Percentiles rank a stretch among this genome's conserved stretches.
phyloP scores from a whole-genome alignment of 169 alveolate species.

The Plasmodium yoelii region DNA sequence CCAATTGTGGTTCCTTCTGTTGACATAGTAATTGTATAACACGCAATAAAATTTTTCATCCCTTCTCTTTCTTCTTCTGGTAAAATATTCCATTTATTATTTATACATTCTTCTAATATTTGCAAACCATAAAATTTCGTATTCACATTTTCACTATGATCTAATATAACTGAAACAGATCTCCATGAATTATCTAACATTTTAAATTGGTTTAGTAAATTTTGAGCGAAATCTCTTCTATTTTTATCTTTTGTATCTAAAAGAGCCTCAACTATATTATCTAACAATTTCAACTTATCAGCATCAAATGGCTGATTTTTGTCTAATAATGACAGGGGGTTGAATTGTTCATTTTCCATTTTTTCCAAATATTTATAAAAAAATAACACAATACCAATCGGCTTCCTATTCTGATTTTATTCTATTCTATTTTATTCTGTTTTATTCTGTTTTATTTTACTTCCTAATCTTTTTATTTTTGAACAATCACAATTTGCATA shows the following conservation, averaged over 20 bases:
- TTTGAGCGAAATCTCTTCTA: conserved; percentile 91
- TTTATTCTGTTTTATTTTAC: too few species aligned
- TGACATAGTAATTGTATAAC: conserved; percentile 82
- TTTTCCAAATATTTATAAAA: conserved; percentile 9
- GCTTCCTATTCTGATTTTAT: background rate
- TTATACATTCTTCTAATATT: conserved; percentile 89
- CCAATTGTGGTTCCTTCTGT: conserved; percentile 87
- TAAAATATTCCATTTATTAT: conserved; percentile 91
- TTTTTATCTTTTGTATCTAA: conserved; percentile 85
- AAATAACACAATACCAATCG: conserved; percentile 1
- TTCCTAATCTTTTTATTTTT: too few species aligned
- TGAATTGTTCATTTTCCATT: conserved; percentile 76
- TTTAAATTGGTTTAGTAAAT: conserved; percentile 89
- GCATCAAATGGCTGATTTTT: conserved; percentile 88
- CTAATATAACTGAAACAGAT: conserved; percentile 91
- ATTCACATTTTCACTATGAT: conserved; percentile 87
- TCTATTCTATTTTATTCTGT: too few species aligned
- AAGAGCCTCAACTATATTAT: conserved; percentile 91
- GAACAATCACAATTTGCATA: too few species aligned
- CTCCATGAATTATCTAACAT: conserved; percentile 92
- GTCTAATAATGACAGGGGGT: conserved; percentile 89
- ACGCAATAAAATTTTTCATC: conserved; percentile 90
- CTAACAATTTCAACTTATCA: conserved; percentile 88
- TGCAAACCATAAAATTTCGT: conserved; percentile 92
- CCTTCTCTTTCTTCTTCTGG: conserved; percentile 90